Evolutionary conservation across 306 rosid genomes (phyloP).

Genomic region (Quercus agrifolia): DNA sequence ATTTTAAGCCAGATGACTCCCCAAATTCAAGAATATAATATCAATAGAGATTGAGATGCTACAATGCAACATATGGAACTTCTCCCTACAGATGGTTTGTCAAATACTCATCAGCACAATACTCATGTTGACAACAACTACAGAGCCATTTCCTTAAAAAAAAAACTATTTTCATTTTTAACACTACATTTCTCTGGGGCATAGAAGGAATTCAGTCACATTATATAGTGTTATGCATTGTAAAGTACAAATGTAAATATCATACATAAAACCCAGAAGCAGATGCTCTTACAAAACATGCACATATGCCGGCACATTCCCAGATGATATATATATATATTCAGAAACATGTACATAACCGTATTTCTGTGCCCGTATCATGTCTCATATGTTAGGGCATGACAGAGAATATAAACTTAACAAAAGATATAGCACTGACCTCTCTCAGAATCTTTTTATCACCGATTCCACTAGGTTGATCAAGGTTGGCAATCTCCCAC

Average conservation of each 20-base stretch:
- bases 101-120: too few species aligned
- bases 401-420: conserved; percentile 8
- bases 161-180: too few species aligned
- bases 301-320: neutral
- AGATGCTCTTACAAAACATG: neutral
- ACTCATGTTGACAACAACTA: too few species aligned
- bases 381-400: neutral
- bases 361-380: neutral
- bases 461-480: conserved; percentile 82
- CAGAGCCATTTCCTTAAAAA: too few species aligned
- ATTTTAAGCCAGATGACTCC: too few species aligned
- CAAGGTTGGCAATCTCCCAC: conserved; percentile 91
- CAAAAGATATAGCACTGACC: conserved; percentile 41
- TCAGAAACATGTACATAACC: neutral
- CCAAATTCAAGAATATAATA: too few species aligned
- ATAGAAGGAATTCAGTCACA: neutral
- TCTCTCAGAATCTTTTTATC: conserved; percentile 90
- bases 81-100: too few species aligned
- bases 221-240: neutral
- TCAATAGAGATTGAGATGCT: too few species aligned
- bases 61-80: too few species aligned
- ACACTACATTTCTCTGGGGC: too few species aligned
- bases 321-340: neutral
- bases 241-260: neutral
- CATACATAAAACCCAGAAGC: neutral